A percentile compares a stretch with the other conserved stretches of the same genome.
Evolutionary conservation across 2,329 filamentous ascomycete species (phyloP).

Genomic region (Neofusicoccum laricinum): DNA sequence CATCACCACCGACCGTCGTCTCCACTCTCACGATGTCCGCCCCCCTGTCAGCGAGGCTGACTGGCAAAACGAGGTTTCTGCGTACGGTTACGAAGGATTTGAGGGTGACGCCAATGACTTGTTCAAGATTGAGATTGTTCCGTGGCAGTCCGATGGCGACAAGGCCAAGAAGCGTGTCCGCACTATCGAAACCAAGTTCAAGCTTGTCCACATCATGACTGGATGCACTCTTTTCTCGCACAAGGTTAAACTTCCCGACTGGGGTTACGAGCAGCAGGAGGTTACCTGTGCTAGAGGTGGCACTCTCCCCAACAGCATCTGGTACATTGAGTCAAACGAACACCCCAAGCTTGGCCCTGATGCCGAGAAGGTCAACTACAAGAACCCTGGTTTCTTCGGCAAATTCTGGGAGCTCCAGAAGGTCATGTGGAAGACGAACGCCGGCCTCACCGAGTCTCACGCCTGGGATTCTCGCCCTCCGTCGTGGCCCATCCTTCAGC

Average conservation of each 20-base stretch:
- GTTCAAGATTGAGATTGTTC: conserved; percentile 93
- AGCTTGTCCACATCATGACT: conserved; percentile 92
- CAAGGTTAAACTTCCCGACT: conserved; percentile 97
- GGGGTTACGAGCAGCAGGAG: conserved; percentile 97
- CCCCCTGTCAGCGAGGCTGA: conserved; percentile 42
- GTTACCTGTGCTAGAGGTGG: conserved; percentile 94
- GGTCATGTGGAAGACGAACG: conserved; percentile 99
- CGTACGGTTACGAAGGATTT: conserved; percentile 96
- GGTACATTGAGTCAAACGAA: conserved; percentile 91
- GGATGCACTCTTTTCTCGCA: conserved; percentile 95
- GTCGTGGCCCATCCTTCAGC: conserved; percentile 86
- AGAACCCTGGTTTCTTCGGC: conserved; percentile 88
- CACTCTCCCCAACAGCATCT: conserved; percentile 91
- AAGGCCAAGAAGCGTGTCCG: conserved; percentile 80
- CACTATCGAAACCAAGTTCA: conserved; percentile 96
- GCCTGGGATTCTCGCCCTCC: conserved; percentile 95
- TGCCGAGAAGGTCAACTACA: conserved; percentile 94
- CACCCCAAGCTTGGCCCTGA: conserved; percentile 72
- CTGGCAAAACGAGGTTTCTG: conserved; percentile 95
- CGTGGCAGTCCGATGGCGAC: conserved; percentile 76
- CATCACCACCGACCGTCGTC: conserved; percentile 74
- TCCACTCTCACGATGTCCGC: conserved; percentile 94
- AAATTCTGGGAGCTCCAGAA: conserved; percentile 97
- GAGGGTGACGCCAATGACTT: conserved; percentile 94
- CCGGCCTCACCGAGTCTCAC: conserved; percentile 91